Percentiles rank a stretch among this genome's conserved stretches.
Evolutionary conservation across 805 yeast species (phyloP).

Genomic region (Starmerella potacharoeniae): DNA sequence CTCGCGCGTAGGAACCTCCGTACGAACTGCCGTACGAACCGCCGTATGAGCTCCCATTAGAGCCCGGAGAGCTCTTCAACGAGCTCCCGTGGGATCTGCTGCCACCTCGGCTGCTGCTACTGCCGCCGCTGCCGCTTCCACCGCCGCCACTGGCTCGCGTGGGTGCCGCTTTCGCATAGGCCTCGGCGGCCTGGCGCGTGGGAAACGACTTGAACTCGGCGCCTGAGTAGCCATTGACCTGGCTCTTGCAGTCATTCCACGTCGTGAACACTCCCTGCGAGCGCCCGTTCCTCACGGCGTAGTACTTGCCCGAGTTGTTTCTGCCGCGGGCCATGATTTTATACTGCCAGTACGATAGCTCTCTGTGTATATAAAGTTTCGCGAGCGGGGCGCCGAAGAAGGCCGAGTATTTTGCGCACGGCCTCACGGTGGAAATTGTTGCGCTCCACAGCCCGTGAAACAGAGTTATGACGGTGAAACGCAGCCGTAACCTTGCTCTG

Average conservation of each 20-base stretch:
- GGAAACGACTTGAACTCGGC: conserved; percentile 49
- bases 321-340: neutral
- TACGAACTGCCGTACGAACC: neutral
- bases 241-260: conserved; percentile 42
- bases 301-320: conserved; percentile 26
- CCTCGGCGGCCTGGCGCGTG: conserved; percentile 38
- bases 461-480: too few relatives aligned
- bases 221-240: conserved; percentile 45
- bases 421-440: neutral
- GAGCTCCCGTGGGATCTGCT: too few relatives aligned
- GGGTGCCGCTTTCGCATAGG: conserved; percentile 23
- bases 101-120: neutral
- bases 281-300: conserved; percentile 49
- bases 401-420: neutral
- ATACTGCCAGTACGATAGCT: neutral
- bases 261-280: conserved; percentile 42
- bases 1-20: neutral
- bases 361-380: neutral
- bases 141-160: neutral
- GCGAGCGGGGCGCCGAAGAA: neutral
- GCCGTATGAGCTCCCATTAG: neutral
- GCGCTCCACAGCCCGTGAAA: neutral
- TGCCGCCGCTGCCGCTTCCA: neutral
- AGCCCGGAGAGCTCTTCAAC: neutral
- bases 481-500: too few relatives aligned